These are phyloP conservation scores for Ceratocystis papillata DNA, from an alignment of 2,329 filamentous ascomycete genomes.

Conservation along the genomic window DNA sequence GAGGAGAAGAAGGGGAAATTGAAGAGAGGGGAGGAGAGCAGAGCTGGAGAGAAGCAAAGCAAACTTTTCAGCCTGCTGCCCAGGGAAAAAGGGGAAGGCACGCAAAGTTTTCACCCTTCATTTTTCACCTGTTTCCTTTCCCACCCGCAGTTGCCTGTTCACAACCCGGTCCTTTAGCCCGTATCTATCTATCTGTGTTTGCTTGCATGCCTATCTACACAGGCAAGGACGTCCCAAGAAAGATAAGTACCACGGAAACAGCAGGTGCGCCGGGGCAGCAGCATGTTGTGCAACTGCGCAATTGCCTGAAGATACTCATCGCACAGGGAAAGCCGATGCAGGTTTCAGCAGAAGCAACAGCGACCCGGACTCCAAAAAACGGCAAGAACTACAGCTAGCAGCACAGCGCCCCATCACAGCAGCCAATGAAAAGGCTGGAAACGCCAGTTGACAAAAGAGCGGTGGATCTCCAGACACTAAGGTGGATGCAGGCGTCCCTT, in stretches of 20 bases:
- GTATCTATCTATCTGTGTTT: background rate
- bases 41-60: background rate
- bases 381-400: background rate
- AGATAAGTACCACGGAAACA: background rate
- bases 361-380: background rate
- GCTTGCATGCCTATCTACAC: background rate
- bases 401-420: background rate
- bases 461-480: background rate
- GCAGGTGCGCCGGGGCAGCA: conserved; percentile 5
- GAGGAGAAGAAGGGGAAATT: background rate
- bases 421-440: background rate
- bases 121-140: background rate
- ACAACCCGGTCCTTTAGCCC: background rate
- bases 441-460: background rate
- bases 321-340: background rate
- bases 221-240: background rate
- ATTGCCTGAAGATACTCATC: background rate
- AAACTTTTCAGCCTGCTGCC: background rate
- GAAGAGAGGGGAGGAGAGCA: background rate
- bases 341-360: conserved; percentile 8
- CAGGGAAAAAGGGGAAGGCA: background rate
- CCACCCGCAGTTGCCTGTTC: background rate
- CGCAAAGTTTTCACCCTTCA: background rate
- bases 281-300: conserved; percentile 7
- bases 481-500: background rate